These are phyloP conservation scores for Gyromitra esculenta DNA, from an alignment of 2,329 filamentous ascomycete species.

Conservation along the genomic window DNA sequence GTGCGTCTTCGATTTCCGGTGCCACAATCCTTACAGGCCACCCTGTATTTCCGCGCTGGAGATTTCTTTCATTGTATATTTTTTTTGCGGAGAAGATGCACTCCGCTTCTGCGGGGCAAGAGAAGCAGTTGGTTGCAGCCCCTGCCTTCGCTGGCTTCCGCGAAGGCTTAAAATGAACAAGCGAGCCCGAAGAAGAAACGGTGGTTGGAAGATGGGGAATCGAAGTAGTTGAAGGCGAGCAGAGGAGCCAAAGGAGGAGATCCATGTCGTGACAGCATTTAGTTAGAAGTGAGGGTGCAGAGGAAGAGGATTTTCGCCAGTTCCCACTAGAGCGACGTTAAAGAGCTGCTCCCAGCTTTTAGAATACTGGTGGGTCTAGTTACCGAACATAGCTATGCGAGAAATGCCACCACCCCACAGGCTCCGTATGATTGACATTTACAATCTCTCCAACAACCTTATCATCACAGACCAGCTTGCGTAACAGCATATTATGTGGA, in stretches of 20 bases:
- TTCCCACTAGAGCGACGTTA: slow-evolving; percentile 71
- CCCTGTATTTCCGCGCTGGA: slow-evolving; percentile 69
- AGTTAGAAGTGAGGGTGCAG: slow-evolving; percentile 84
- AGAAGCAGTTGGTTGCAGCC: slow-evolving; percentile 83
- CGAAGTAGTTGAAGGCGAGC: slow-evolving; percentile 69
- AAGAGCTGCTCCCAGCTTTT: neutral
- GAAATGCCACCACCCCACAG: slow-evolving; percentile 97
- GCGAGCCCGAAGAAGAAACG: slow-evolving; percentile 77
- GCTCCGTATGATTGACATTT: slow-evolving; percentile 90
- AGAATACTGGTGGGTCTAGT: slow-evolving; percentile 35
- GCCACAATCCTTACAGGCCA: slow-evolving; percentile 94
- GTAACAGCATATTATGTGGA: slow-evolving; percentile 87
- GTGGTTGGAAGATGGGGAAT: slow-evolving; percentile 76
- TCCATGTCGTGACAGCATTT: slow-evolving; percentile 98
- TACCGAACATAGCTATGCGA: slow-evolving; percentile 83
- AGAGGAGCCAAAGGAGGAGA: slow-evolving; percentile 88
- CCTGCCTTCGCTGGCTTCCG: slow-evolving; percentile 81
- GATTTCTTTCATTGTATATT: slow-evolving; percentile 77
- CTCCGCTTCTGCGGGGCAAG: slow-evolving; percentile 75
- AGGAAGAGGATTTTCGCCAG: slow-evolving; percentile 82
- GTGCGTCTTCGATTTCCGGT: slow-evolving; percentile 83
- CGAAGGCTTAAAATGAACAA: slow-evolving; percentile 79
- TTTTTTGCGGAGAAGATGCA: slow-evolving; percentile 88
- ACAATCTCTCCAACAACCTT: slow-evolving; percentile 83
- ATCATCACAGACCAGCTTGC: slow-evolving; percentile 78